Conservation (phyloP, 1,284 basidiomycete genomes). For the Ustilago sp. region DNA sequence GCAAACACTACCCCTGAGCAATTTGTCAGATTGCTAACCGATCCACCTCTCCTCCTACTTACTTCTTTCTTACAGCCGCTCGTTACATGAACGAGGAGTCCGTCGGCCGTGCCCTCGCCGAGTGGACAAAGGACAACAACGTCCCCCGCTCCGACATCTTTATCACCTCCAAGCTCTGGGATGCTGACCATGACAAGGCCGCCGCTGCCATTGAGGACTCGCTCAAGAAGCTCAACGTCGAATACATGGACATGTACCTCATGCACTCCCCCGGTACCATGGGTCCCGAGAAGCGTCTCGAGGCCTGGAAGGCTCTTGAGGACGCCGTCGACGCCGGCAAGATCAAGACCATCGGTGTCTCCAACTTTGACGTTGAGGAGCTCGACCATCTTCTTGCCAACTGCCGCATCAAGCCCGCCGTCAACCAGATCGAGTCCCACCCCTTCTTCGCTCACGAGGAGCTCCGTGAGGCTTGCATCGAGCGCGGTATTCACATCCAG, state of each 20-base stretch:
- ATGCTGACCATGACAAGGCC: slow-evolving; percentile 66
- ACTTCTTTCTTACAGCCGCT: slow-evolving; percentile 37
- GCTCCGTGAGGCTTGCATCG: slow-evolving; percentile 64
- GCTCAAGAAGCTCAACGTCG: slow-evolving; percentile 66
- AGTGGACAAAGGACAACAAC: slow-evolving; percentile 60
- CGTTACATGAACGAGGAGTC: slow-evolving; percentile 69
- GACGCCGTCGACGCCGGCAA: slow-evolving; percentile 67
- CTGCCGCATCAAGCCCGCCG: slow-evolving; percentile 67
- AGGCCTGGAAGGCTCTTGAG: slow-evolving; percentile 68
- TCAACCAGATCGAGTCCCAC: slow-evolving; percentile 69
- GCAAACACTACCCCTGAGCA: too few relatives aligned
- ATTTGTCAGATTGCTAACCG: not conserved
- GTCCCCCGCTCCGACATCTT: slow-evolving; percentile 68
- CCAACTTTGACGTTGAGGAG: slow-evolving; percentile 68
- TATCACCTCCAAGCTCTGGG: slow-evolving; percentile 70
- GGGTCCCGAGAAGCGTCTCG: slow-evolving; percentile 60
- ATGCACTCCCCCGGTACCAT: slow-evolving; percentile 68
- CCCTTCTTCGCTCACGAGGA: slow-evolving; percentile 69
- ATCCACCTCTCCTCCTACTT: not conserved
- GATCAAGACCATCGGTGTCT: slow-evolving; percentile 68
- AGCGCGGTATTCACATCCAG: slow-evolving; percentile 66
- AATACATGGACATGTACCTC: slow-evolving; percentile 68
- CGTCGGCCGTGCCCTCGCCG: slow-evolving; percentile 67
- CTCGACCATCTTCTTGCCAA: slow-evolving; percentile 65
- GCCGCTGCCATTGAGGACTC: slow-evolving; percentile 67